Evolutionary conservation across 2,329 filamentous ascomycete genomes (phyloP), one percentile per base, ranked within the genome.

Genomic region (Ophiocordyceps robertsii): DNA sequence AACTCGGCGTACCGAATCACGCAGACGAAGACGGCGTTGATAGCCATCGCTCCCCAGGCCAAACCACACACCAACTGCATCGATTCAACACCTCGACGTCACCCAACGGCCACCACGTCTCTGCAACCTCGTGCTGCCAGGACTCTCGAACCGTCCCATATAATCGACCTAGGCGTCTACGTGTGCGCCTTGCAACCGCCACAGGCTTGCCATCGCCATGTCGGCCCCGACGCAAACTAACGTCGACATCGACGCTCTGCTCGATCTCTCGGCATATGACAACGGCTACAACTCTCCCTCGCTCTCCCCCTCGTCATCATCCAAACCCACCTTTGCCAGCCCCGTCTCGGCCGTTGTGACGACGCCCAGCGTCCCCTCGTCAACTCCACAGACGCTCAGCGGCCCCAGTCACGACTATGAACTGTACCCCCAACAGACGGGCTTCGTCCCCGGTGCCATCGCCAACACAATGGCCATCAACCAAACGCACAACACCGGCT

Each of bases 401-500:
- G 85, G 80, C 31, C 90, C 92, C 9, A 95, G 87, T 62, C 89
- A 95, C 67, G 86, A 94, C 64, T 96, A 96, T 70, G 85, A 88
- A 56, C 80, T 86, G 57, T 93, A 95, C 69, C 85, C 87, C 67
- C 92, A 98, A 61, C 89, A 95, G 68, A 95, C 92, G 4, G 88
- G 89, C 49, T 80, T 95, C 29, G 86, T 92, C 0, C 82, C 86
- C 1, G 88, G 88, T 47, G 89, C 87, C 41, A 69, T 92, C 48
- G 80, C 82, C 36, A 84, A 77, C 62, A 84, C 89, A 12, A 75
- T 92, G 57, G 83, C 84, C 31, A 75, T 92, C 53, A 88, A 84
- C 60, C 73, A 83, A 56, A 57, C 62, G 37, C 70, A 72, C 55
- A 68, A 78, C 53, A 64, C 68, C 37, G 71, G 70, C 41, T 79